A percentile compares a stretch with the other conserved stretches of the same genome.
Conservation (phyloP, 805 yeast species). For the Vanderwaltozyma tropicalis region DNA sequence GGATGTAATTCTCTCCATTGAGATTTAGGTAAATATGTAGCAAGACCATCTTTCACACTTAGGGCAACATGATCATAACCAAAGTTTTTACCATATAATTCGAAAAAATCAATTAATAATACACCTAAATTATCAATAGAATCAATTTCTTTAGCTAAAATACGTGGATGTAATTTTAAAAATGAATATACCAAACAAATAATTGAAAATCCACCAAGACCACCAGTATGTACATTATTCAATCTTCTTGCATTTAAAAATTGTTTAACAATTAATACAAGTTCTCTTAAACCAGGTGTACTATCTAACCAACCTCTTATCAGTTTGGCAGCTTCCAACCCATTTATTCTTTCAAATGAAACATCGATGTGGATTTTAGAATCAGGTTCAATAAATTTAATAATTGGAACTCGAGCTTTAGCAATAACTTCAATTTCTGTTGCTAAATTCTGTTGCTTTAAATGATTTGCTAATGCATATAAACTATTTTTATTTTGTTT, state of each 20-base stretch:
- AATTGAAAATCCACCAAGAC: conserved; percentile 89
- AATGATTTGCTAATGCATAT: conserved; percentile 61
- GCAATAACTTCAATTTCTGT: conserved; percentile 74
- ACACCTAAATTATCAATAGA: conserved; percentile 75
- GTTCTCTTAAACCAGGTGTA: conserved; percentile 72
- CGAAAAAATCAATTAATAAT: conserved; percentile 82
- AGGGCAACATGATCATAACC: conserved; percentile 73
- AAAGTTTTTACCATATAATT: conserved; percentile 81
- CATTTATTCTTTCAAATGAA: conserved; percentile 79
- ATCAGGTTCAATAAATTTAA: conserved; percentile 70
- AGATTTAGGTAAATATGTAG: conserved; percentile 50
- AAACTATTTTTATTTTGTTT: conserved; percentile 52
- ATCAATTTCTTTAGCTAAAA: conserved; percentile 54
- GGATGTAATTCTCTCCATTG: conserved; percentile 37
- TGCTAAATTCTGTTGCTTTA: conserved; percentile 54
- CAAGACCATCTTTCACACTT: conserved; percentile 45
- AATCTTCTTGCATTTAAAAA: conserved; percentile 67
- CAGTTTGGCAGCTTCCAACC: conserved; percentile 68
- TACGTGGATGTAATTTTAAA: conserved; percentile 66
- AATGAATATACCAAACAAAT: conserved; percentile 80
- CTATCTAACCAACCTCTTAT: conserved; percentile 63
- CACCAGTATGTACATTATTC: conserved; percentile 87
- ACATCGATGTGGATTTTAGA: conserved; percentile 74
- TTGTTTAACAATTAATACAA: conserved; percentile 76
- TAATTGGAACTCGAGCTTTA: conserved; percentile 86